Evolutionary conservation across 148 eudicot genomes (phyloP), one percentile per base, ranked within the genome.

Genomic region (Vaccinium myrtillus): DNA sequence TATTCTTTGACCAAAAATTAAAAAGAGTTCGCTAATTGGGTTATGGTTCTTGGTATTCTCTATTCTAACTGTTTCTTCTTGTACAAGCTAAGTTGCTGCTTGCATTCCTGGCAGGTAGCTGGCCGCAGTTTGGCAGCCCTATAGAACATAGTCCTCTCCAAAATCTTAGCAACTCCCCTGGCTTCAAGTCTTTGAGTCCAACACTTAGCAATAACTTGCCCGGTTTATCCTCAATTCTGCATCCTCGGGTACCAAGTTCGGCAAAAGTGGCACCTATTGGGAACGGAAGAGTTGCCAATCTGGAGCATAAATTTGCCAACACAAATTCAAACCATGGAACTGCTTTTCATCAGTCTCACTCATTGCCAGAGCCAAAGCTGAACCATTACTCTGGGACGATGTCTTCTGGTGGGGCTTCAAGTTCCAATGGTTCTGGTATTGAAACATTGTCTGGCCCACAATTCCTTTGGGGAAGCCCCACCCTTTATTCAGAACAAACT

Each of bases 391-490:
- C 93, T 74, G 89, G 91, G 78, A 70, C 89, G 9, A 53, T 84
- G 78, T 86, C 94, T 43, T 86, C 95, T 84, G 93, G 91, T 84
- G 93, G 91, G 85, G 88, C 87, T 67, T 89, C 94, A 32, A 87
- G 88, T 81, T 92, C 96, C 74, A 93, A 92, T 86, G 92, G 92
- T 51, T 90, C 95, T 75, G 90, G 90, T 76, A 77, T 94, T 78
- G 98, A 90, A 82, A 94, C 94, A 81, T 78, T 94, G 63, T 93
- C 98, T 69, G 96, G 96, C 65, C 91, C 98, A 75, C 96, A 94
- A 70, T 94, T 94, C 86, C 95, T 94, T 32, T 94, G 98, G 98
- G 95, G 96, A 85, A 91, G 95, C 85, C 91, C 96, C 55, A 85
- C 75, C 2, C 81, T 89, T 21, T 79, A 86, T 80, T 80, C 91